These are phyloP conservation scores for Dactylellina parvicollis DNA, from an alignment of 2,329 filamentous ascomycete species.

Conservation along the genomic window DNA sequence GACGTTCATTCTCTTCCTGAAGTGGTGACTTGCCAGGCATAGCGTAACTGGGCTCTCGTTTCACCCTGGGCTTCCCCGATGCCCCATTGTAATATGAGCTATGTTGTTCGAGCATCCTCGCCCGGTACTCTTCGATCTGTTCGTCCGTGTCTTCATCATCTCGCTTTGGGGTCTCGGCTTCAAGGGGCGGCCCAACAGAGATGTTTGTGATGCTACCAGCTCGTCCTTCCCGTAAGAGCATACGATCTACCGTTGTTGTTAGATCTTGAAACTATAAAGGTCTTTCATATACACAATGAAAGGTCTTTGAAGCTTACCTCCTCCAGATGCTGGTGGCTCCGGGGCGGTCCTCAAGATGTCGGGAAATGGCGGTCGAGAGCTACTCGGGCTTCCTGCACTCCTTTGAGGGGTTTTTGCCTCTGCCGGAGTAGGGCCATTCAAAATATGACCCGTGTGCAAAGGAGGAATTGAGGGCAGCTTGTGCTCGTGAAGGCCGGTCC, in stretches of 20 bases:
- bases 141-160: slow-evolving; percentile 52
- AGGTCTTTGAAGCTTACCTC: slow-evolving; percentile 52
- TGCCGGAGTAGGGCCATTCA: slow-evolving; percentile 30
- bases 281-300: slow-evolving; percentile 42
- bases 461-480: slow-evolving; percentile 49
- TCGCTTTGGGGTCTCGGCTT: slow-evolving; percentile 51
- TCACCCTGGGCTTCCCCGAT: slow-evolving; percentile 44
- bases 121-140: slow-evolving; percentile 51
- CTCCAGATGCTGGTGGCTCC: slow-evolving; percentile 44
- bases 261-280: slow-evolving; percentile 50
- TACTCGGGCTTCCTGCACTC: slow-evolving; percentile 39
- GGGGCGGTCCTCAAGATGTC: slow-evolving; percentile 48
- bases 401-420: slow-evolving; percentile 41
- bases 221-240: slow-evolving; percentile 45
- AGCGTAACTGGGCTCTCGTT: slow-evolving; percentile 50
- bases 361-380: slow-evolving; percentile 37
- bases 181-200: slow-evolving; percentile 46
- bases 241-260: slow-evolving; percentile 48
- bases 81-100: slow-evolving; percentile 48
- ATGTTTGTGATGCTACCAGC: slow-evolving; percentile 52
- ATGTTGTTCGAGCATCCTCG: slow-evolving; percentile 50
- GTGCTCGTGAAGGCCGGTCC: slow-evolving; percentile 29
- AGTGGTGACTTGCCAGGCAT: slow-evolving; percentile 51
- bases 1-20: slow-evolving; percentile 52
- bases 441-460: slow-evolving; percentile 41